Conservation (phyloP, 495 filamentous ascomycete species). For the Penicillium diatomitis region DNA sequence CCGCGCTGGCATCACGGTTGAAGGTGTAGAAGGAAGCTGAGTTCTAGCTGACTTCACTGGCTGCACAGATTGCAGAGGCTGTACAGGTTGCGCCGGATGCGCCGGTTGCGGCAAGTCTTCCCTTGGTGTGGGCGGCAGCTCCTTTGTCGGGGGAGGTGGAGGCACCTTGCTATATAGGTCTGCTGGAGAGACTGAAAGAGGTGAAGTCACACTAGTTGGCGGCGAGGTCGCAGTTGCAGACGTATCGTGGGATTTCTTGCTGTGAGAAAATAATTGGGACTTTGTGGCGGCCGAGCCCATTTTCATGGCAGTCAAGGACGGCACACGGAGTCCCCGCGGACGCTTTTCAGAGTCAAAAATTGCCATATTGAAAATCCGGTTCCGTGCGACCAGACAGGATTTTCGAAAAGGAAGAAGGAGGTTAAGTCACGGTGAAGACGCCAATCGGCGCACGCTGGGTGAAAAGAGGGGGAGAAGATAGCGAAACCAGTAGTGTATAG, state of each 20-base stretch:
- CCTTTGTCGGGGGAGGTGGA: conserved; percentile 21
- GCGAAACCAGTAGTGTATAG: background rate
- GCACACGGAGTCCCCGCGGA: conserved; percentile 30
- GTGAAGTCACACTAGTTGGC: background rate
- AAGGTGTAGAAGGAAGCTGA: conserved; percentile 3
- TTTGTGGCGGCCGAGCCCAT: conserved; percentile 7
- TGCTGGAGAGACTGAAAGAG: conserved; percentile 3
- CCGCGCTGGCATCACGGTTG: conserved; percentile 7
- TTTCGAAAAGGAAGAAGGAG: too few species aligned
- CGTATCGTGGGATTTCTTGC: conserved; percentile 14
- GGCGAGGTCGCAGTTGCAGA: conserved; percentile 1
- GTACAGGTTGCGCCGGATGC: too few species aligned
- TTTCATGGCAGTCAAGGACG: conserved; percentile 29
- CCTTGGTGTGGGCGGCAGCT: conserved; percentile 23
- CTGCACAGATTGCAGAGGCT: too few species aligned
- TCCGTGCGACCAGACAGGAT: background rate
- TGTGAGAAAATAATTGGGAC: conserved; percentile 16
- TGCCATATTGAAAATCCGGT: conserved; percentile 15
- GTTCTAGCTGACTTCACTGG: background rate
- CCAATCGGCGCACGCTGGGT: background rate
- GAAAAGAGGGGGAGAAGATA: background rate
- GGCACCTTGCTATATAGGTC: conserved; percentile 2
- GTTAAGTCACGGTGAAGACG: too few species aligned
- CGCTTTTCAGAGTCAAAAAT: conserved; percentile 35
- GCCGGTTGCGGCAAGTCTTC: conserved; percentile 2